A percentile compares a stretch with the other conserved stretches of the same genome.
These are phyloP conservation scores for Boletus eberwhitei DNA, from an alignment of 768 basidiomycete genomes.

Conservation along the genomic window DNA sequence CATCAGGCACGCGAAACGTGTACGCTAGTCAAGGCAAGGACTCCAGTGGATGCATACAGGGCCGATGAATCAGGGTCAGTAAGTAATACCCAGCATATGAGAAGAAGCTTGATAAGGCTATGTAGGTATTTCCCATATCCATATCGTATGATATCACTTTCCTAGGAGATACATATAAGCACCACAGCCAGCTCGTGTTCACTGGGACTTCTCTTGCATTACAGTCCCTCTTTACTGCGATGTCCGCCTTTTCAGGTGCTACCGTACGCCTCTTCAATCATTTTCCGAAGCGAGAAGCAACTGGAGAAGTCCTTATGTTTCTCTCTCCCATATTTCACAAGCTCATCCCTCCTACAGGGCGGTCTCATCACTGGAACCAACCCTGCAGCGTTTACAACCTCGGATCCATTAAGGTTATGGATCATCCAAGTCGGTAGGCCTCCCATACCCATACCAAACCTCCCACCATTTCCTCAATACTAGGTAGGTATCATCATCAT, in stretches of 20 bases:
- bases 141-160: too few relatives aligned
- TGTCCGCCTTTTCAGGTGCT: conserved; percentile 48
- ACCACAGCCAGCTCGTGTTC: neutral
- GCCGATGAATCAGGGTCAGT: too few relatives aligned
- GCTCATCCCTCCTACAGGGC: conserved; percentile 43
- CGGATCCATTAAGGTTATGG: conserved; percentile 75
- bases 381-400: conserved; percentile 59
- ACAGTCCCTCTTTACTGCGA: conserved; percentile 3
- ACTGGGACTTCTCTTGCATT: too few relatives aligned
- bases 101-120: neutral
- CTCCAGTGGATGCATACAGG: neutral
- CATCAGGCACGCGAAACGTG: neutral
- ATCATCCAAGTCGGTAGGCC: conserved; percentile 72
- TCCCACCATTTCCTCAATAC: neutral
- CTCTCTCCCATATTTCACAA: neutral
- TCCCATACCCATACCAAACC: neutral
- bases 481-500: conserved; percentile 72
- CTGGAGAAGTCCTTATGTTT: conserved; percentile 20
- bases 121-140: too few relatives aligned
- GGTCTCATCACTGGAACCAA: conserved; percentile 75
- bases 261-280: conserved; percentile 14
- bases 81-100: neutral
- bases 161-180: neutral
- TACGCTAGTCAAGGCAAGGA: neutral
- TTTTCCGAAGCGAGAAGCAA: conserved; percentile 11